A percentile compares a stretch with the other conserved stretches of the same genome.
Conservation (phyloP, 2,329 filamentous ascomycete genomes). For the Colletotrichum caudatum region DNA sequence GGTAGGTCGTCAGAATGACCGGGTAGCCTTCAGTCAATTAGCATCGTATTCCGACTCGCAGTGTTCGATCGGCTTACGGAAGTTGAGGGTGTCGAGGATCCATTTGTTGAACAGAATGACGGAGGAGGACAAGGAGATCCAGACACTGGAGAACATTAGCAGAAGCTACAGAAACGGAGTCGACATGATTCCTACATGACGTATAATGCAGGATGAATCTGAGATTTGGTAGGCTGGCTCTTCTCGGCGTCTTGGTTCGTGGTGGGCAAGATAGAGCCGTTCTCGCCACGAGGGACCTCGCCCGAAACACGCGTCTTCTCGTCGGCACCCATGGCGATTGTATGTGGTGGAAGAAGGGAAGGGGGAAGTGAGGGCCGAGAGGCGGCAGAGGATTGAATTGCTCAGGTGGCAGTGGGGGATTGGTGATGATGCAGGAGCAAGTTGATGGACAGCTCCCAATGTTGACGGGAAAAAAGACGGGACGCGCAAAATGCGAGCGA, state of each 20-base stretch:
- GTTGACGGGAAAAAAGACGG: conserved; percentile 21
- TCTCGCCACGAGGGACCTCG: conserved; percentile 74
- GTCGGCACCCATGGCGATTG: conserved; percentile 55
- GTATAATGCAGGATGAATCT: conserved; percentile 87
- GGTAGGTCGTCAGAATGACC: conserved; percentile 94
- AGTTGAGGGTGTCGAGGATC: conserved; percentile 87
- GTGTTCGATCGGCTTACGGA: conserved; percentile 61
- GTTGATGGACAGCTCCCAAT: conserved; percentile 21
- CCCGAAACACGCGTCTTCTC: conserved; percentile 89
- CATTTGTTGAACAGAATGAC: conserved; percentile 99
- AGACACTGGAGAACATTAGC: conserved; percentile 71
- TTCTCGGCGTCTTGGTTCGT: conserved; percentile 83
- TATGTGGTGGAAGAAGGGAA: conserved; percentile 6
- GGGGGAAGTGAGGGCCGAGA: neutral
- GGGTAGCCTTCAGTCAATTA: conserved; percentile 73
- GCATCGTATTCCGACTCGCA: conserved; percentile 4
- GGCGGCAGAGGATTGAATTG: conserved; percentile 9
- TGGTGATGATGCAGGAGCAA: conserved; percentile 27
- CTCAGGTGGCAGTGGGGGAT: conserved; percentile 5
- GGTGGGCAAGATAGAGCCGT: conserved; percentile 77
- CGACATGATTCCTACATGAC: conserved; percentile 70
- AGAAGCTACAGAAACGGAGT: conserved; percentile 2
- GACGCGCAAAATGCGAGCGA: conserved; percentile 37
- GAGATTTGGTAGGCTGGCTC: conserved; percentile 70
- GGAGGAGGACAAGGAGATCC: conserved; percentile 92